Percentiles rank a stretch among this genome's conserved stretches.
These are phyloP conservation scores for Colletotrichum noveboracense DNA, from an alignment of 2,329 filamentous ascomycete species.

Conservation along the genomic window DNA sequence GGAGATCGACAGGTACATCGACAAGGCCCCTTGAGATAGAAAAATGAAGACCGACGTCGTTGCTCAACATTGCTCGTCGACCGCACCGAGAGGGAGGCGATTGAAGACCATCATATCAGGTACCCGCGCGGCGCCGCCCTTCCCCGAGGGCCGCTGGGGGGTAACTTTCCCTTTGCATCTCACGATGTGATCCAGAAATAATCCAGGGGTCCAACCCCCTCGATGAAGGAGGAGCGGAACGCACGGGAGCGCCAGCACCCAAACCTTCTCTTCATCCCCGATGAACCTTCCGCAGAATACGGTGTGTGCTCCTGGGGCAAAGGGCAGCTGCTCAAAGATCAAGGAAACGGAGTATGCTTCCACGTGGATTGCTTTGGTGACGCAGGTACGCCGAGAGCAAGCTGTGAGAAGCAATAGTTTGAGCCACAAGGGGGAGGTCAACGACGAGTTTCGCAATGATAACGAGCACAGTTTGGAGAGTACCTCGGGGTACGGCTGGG, in stretches of 20 bases:
- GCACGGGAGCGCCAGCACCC: constrained; percentile 16
- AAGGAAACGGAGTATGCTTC: neutral
- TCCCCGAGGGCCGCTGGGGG: neutral
- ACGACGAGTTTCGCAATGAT: constrained; percentile 4
- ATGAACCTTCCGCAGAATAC: neutral
- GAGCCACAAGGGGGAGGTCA: neutral
- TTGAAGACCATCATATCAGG: neutral
- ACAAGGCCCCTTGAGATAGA: neutral
- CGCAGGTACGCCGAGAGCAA: constrained; percentile 12
- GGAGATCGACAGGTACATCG: constrained; percentile 19
- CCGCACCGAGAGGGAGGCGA: neutral
- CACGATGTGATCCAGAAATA: neutral
- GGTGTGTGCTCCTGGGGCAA: neutral
- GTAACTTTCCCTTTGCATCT: neutral
- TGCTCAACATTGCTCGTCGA: neutral
- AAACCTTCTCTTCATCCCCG: constrained; percentile 2
- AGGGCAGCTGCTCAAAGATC: neutral
- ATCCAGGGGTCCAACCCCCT: constrained; percentile 14
- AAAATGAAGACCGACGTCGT: neutral
- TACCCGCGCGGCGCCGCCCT: neutral
- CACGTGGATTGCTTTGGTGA: constrained; percentile 5
- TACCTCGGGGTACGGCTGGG: constrained; percentile 10
- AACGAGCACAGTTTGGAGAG: neutral
- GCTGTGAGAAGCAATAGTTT: neutral
- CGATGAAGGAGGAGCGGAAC: constrained; percentile 19